These are phyloP conservation scores for Capsicum rhomboideum DNA, from an alignment of 257 asterid species.

Conservation along the genomic window DNA sequence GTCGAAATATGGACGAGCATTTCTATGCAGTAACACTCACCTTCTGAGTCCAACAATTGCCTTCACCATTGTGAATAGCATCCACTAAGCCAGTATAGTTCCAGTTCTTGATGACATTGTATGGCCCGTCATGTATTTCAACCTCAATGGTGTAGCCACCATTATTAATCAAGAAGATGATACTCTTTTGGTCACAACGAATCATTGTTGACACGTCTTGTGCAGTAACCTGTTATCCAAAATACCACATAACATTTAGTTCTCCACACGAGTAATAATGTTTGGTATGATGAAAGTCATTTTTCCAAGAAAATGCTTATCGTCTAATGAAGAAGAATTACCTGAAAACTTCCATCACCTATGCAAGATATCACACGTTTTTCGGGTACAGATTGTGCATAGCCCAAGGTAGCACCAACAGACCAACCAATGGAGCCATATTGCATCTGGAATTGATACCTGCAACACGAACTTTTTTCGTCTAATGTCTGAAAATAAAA, in stretches of 20 bases:
- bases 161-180: constrained; percentile 65
- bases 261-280: not conserved
- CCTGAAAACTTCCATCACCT: constrained; percentile 83
- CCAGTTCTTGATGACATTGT: constrained; percentile 74
- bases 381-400: constrained; percentile 49
- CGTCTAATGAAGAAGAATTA: not conserved
- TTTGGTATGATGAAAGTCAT: not conserved
- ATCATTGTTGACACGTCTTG: constrained; percentile 72
- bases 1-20: not conserved
- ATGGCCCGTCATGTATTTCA: constrained; percentile 72
- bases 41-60: constrained; percentile 70
- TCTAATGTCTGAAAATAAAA: constrained; percentile 14
- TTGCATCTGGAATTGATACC: constrained; percentile 78
- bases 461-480: constrained; percentile 46
- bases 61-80: constrained; percentile 55
- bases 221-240: constrained; percentile 40
- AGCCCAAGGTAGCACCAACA: constrained; percentile 65
- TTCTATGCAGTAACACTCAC: constrained; percentile 2
- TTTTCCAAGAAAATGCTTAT: not conserved
- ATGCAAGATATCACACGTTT: constrained; percentile 56
- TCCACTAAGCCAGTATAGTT: constrained; percentile 55
- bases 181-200: constrained; percentile 40
- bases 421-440: constrained; percentile 49
- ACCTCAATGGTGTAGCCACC: constrained; percentile 73
- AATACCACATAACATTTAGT: not conserved